A percentile compares a stretch with the other conserved stretches of the same genome.
Conservation (phyloP, 306 rosid species). For the Medicago lupulina region DNA sequence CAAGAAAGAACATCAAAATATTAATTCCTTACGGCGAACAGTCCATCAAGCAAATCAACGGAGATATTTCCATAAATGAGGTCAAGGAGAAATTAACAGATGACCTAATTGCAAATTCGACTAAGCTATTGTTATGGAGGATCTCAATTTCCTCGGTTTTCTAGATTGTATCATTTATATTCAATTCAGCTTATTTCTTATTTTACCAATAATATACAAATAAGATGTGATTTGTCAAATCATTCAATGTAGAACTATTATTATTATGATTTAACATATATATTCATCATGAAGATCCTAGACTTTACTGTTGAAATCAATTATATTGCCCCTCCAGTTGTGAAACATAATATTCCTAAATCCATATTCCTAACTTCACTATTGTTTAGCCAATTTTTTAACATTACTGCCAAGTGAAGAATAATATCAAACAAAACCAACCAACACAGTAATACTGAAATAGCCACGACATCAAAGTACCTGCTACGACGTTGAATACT, state of each 20-base stretch:
- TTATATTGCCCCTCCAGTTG: constrained; percentile 2
- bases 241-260: constrained; percentile 4
- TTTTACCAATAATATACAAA: background rate
- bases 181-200: constrained; percentile 29
- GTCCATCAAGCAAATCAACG: constrained; percentile 14
- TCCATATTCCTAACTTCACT: constrained; percentile 4
- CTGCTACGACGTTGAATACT: constrained; percentile 86
- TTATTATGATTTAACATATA: background rate
- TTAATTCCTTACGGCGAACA: constrained; percentile 17
- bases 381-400: constrained; percentile 20
- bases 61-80: constrained; percentile 14
- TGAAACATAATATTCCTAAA: no score
- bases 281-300: constrained; percentile 23
- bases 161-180: constrained; percentile 19
- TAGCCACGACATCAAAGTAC: constrained; percentile 52
- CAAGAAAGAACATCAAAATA: constrained; percentile 31
- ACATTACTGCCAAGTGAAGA: constrained; percentile 23
- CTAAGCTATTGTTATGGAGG: constrained; percentile 13
- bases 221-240: constrained; percentile 18
- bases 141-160: constrained; percentile 30
- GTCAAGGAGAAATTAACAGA: constrained; percentile 21
- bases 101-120: constrained; percentile 11
- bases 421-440: constrained; percentile 37
- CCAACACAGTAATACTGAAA: constrained; percentile 13
- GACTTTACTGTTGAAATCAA: background rate